phyloP scores from a whole-genome alignment of 140 eudicot genomes.

The Ambrosia hybrid region DNA sequence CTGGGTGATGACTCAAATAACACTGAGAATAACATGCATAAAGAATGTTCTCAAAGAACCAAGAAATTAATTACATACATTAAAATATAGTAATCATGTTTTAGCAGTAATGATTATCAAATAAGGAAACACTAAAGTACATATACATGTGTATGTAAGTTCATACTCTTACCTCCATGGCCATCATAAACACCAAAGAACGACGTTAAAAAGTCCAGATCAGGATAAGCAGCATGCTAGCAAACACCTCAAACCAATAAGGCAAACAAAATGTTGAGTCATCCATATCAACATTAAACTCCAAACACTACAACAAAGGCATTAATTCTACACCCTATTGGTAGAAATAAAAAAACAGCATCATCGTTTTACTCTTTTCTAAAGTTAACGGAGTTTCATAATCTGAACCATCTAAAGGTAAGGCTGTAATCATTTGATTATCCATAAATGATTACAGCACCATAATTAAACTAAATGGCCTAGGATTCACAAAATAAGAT shows the following conservation, averaged over 20 bases:
- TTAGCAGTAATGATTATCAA: conserved; percentile 11
- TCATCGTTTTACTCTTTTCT: background rate
- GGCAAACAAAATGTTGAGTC: conserved; percentile 22
- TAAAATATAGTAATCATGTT: background rate
- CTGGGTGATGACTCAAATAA: conserved; percentile 1
- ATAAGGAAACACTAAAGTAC: conserved; percentile 1
- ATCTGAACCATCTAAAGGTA: conserved; percentile 15
- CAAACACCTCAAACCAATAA: conserved; percentile 39
- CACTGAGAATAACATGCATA: conserved; percentile 7
- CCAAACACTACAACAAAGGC: conserved; percentile 18
- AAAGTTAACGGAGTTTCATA: conserved; percentile 14
- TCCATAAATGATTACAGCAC: background rate
- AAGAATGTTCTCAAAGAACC: background rate
- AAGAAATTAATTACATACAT: conserved; percentile 2
- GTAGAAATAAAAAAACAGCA: conserved; percentile 18
- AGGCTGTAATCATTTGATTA: background rate
- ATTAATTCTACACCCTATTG: conserved; percentile 15
- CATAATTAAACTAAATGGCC: background rate
- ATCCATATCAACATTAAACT: conserved; percentile 14
- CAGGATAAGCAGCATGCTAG: conserved; percentile 88
- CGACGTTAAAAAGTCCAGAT: conserved; percentile 76
- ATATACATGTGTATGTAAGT: background rate
- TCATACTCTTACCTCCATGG: conserved; percentile 78
- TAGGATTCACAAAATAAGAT: background rate
- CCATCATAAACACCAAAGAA: conserved; percentile 99